These are phyloP conservation scores for Fistulinella prunicolor DNA, from an alignment of 768 basidiomycete genomes.

Conservation along the genomic window DNA sequence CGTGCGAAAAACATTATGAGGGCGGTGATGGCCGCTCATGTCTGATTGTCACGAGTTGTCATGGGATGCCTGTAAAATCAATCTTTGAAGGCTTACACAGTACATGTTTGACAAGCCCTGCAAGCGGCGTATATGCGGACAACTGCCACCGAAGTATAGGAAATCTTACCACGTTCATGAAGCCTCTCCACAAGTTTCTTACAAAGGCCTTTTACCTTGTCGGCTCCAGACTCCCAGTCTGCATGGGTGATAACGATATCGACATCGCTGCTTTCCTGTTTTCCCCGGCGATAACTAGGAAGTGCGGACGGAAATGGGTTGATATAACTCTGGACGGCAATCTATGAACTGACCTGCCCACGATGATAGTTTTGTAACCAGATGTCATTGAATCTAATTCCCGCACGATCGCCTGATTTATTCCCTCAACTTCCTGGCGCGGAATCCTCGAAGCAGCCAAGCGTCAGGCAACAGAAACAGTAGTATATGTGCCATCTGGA, in stretches of 20 bases:
- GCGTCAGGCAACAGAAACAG: neutral
- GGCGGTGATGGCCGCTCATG: slow-evolving; percentile 54
- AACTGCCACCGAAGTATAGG: neutral
- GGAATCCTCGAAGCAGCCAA: slow-evolving; percentile 51
- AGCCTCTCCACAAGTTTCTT: slow-evolving; percentile 56
- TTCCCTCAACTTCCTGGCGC: slow-evolving; percentile 74
- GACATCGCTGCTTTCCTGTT: slow-evolving; percentile 76
- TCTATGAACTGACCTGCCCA: slow-evolving; percentile 69
- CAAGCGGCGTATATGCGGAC: neutral
- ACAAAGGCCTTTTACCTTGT: slow-evolving; percentile 60
- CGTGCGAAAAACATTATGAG: slow-evolving; percentile 50
- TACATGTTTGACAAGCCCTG: slow-evolving; percentile 78
- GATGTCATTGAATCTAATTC: slow-evolving; percentile 60
- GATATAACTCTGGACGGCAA: no score
- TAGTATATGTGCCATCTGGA: no score
- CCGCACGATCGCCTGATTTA: slow-evolving; percentile 62
- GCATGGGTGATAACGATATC: slow-evolving; percentile 87
- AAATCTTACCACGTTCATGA: slow-evolving; percentile 49
- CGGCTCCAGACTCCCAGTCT: slow-evolving; percentile 39
- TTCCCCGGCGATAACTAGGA: slow-evolving; percentile 79
- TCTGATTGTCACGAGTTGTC: slow-evolving; percentile 36
- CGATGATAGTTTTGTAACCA: slow-evolving; percentile 73
- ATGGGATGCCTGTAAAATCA: slow-evolving; percentile 4
- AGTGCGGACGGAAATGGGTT: neutral
- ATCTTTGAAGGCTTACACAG: slow-evolving; percentile 62